Percentiles rank a stretch among this genome's conserved stretches.
Conservation (phyloP, 768 basidiomycete genomes). For the Mycena albidolilacea region DNA sequence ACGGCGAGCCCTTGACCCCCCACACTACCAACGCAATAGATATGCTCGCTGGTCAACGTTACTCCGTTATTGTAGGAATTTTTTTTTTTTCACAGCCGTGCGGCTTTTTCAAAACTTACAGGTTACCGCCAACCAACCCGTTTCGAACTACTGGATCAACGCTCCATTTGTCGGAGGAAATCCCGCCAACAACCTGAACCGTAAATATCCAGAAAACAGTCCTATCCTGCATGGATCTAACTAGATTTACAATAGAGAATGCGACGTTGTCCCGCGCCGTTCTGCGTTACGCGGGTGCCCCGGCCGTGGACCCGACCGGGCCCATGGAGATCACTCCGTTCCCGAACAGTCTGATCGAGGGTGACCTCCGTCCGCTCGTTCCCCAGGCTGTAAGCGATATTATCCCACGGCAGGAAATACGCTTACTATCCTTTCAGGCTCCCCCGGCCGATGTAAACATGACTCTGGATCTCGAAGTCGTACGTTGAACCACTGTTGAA, state of each 20-base stretch:
- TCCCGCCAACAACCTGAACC: conserved; percentile 46
- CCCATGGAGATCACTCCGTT: conserved; percentile 33
- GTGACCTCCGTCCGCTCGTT: conserved; percentile 31
- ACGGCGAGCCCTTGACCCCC: not conserved
- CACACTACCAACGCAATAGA: conserved; percentile 16
- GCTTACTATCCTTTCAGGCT: conserved; percentile 36
- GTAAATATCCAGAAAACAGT: not conserved
- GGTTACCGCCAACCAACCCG: conserved; percentile 57
- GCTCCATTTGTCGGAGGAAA: conserved; percentile 46
- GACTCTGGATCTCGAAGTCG: conserved; percentile 22
- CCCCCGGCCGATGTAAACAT: conserved; percentile 39
- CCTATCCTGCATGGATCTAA: not conserved
- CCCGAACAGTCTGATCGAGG: conserved; percentile 35
- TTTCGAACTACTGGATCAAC: conserved; percentile 63
- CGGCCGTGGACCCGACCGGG: conserved; percentile 48
- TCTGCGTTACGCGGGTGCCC: conserved; percentile 55
- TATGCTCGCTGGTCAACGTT: conserved; percentile 67
- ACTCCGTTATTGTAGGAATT: conserved; percentile 54
- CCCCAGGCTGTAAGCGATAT: conserved; percentile 10
- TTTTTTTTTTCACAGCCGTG: not conserved
- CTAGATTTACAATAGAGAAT: not conserved
- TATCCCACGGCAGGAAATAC: not conserved
- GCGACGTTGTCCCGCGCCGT: conserved; percentile 49
- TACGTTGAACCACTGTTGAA: conserved; percentile 44
- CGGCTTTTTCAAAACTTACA: conserved; percentile 27